Percentiles rank a stretch among this genome's conserved stretches.
These are phyloP conservation scores for Aspergillus calidoustus DNA, from an alignment of 2,329 filamentous ascomycete genomes.

Conservation along the genomic window DNA sequence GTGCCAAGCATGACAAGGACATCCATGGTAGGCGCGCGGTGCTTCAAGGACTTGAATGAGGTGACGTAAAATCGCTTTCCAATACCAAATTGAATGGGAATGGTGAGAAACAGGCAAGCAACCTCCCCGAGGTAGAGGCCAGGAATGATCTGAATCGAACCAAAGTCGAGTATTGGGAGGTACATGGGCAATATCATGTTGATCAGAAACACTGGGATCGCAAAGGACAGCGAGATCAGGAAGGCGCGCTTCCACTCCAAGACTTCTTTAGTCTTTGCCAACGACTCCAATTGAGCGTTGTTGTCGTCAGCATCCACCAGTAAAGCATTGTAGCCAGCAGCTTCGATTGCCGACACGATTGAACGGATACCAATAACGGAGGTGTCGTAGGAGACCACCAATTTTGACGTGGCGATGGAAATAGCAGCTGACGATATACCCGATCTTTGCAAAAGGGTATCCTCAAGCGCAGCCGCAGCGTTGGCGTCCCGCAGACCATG, in stretches of 20 bases:
- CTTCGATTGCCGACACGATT: conserved; percentile 81
- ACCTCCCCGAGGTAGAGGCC: conserved; percentile 90
- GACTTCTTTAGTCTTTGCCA: conserved; percentile 96
- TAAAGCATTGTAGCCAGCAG: conserved; percentile 83
- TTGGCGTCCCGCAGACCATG: conserved; percentile 77
- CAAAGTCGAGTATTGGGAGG: conserved; percentile 76
- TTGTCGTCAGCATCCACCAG: conserved; percentile 93
- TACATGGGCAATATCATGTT: conserved; percentile 95
- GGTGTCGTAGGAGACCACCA: conserved; percentile 75
- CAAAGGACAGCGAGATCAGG: conserved; percentile 75
- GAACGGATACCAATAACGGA: conserved; percentile 75
- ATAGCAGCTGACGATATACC: conserved; percentile 78
- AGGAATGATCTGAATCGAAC: conserved; percentile 65
- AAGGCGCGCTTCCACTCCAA: conserved; percentile 89
- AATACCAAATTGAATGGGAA: conserved; percentile 95
- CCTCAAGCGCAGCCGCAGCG: conserved; percentile 74
- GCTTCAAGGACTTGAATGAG: conserved; percentile 90
- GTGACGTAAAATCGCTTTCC: conserved; percentile 92
- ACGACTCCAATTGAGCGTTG: conserved; percentile 91
- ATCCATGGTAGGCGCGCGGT: conserved; percentile 95
- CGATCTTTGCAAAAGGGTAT: conserved; percentile 64
- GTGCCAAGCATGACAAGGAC: conserved; percentile 93
- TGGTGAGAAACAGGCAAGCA: conserved; percentile 79
- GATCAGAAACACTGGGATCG: conserved; percentile 86
- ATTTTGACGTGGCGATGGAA: conserved; percentile 72